Evolutionary conservation across 1,139 yeast species (phyloP).

Genomic region (Candida sp.): DNA sequence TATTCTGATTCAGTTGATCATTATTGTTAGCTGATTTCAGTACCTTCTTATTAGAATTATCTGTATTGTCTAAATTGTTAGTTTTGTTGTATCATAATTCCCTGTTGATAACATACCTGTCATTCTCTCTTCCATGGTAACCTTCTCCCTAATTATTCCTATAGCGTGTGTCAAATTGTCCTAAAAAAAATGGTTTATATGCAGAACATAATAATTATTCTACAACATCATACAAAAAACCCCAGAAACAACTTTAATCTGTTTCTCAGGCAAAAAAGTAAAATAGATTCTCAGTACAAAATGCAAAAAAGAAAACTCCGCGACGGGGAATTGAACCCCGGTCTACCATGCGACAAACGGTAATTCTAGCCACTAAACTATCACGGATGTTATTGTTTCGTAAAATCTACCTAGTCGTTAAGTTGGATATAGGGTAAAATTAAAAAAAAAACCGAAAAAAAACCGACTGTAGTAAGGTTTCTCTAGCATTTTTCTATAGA

Average conservation of each 20-base stretch:
- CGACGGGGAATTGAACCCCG: conserved; percentile 10
- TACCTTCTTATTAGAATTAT: neutral
- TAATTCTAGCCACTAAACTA: conserved; percentile 8
- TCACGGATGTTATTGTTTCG: conserved; percentile 3
- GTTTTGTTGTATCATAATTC: neutral
- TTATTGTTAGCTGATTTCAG: too few relatives aligned
- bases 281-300: conserved; percentile 10
- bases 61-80: neutral
- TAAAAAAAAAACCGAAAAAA: too few relatives aligned
- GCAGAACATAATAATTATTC: neutral
- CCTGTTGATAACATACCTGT: neutral
- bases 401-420: neutral
- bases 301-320: conserved; percentile 16
- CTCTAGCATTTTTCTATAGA: too few relatives aligned
- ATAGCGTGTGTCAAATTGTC: neutral
- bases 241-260: too few relatives aligned
- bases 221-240: neutral
- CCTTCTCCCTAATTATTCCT: neutral
- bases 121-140: neutral
- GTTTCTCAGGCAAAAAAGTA: too few relatives aligned
- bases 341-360: conserved; percentile 9
- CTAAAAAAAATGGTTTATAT: neutral
- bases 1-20: neutral
- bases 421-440: neutral
- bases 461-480: too few relatives aligned